Base-by-base conservation (phyloP, 441 rosid species). In the Mallotus japonicus region DNA sequence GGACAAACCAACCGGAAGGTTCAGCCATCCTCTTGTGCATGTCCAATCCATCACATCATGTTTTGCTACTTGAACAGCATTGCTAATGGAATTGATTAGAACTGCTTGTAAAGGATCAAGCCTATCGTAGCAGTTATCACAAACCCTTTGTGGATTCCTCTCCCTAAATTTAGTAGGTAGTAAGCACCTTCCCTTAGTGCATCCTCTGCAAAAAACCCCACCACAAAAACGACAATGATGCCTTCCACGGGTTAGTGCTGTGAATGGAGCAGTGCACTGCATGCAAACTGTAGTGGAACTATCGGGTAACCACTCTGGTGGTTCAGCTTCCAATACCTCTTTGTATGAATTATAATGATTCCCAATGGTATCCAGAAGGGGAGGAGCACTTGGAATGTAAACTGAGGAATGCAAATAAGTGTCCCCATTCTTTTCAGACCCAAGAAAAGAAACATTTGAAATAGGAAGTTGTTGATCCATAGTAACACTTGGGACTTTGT, bases 191-290 rank as follows among this genome's bases (percentile, higher is more conserved):
- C 99, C 98, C 74, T 87, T 90, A 49, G 91, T 82, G 78, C 98
- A 95, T 8, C 72, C 75, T 63, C 96, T 84, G 81, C 99, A 95
- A 80, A 93, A 95, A 46, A 95, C 71, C 59, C 98, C 96, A 67
- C 99, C 99, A 80, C 99, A 95, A 76, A 90, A 90, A 71, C 97
- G 91, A 73, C 99, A 95, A 75, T 95, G 99, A 84, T 95, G 99
- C 79, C 99, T 90, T 10, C 99, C 99, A 72, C 98, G 83, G 1
- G 96, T 87, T 49, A 93, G 22, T 0, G 92, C 93, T 6, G 96
- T 93, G 82, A 95, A 95, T 19, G 92, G 89, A 54, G 88, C 76
- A 82, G 79, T 81, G 60, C 99, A 95, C 75, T 88, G 96, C 99
- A 89, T 88, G 79, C 98, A 95, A 72, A 65, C 79, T 44, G 85